These are phyloP conservation scores for Kuraishia piskuri DNA, from an alignment of 805 yeast genomes.

Conservation along the genomic window DNA sequence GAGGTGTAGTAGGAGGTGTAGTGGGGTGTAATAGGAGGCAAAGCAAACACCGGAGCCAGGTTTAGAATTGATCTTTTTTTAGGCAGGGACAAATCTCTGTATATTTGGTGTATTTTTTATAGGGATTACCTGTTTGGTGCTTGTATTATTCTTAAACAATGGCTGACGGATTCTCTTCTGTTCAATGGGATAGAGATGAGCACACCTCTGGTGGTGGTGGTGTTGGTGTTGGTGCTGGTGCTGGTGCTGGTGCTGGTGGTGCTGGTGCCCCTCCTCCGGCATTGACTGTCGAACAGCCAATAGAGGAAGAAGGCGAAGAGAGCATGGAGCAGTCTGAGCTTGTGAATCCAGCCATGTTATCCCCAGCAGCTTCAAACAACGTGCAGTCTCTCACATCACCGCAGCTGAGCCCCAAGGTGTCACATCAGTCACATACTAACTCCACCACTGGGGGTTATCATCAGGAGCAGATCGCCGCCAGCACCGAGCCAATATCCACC, in stretches of 20 bases:
- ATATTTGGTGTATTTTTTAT: no score
- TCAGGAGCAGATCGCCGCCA: neutral
- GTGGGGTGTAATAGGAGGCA: no score
- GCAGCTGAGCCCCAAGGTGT: neutral
- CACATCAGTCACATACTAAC: neutral
- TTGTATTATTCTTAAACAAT: neutral
- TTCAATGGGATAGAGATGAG: slow-evolving; percentile 39
- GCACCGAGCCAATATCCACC: neutral
- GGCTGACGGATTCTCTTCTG: slow-evolving; percentile 36
- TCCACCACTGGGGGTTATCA: no score
- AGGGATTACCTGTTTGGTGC: no score
- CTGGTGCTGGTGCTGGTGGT: slow-evolving; percentile 5
- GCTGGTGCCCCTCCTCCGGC: slow-evolving; percentile 1
- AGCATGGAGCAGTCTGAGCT: neutral
- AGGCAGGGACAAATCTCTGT: no score
- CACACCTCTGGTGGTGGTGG: slow-evolving; percentile 2
- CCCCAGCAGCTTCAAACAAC: neutral
- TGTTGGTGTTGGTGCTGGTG: slow-evolving; percentile 4
- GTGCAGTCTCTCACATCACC: neutral
- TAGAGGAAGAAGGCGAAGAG: neutral
- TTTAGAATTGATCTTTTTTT: no score
- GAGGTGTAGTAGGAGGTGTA: no score
- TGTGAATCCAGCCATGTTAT: neutral
- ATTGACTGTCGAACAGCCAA: neutral
- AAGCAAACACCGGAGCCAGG: no score